phyloP scores from a whole-genome alignment of 2,329 filamentous ascomycete species.

The Sarocladium brachiariae region DNA sequence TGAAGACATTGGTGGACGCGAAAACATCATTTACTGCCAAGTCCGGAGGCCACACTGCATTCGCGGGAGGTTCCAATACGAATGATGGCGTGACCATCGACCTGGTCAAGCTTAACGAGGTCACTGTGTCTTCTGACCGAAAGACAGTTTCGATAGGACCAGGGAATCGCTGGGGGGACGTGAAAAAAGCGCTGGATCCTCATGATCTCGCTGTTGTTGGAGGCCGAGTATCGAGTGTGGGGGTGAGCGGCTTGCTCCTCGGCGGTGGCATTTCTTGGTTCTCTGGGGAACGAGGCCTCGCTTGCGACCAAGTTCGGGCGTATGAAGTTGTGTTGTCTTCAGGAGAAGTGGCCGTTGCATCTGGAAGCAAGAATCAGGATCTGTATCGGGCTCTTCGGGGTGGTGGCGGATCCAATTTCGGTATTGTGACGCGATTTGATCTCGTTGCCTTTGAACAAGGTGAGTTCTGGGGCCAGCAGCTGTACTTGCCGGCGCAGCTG shows the following conservation, averaged over 20 bases:
- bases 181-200: slow-evolving; percentile 28
- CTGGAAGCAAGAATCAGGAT: slow-evolving; percentile 35
- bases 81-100: slow-evolving; percentile 28
- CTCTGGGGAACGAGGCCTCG: slow-evolving; percentile 35
- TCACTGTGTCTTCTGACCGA: slow-evolving; percentile 23
- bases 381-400: slow-evolving; percentile 52
- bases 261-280: slow-evolving; percentile 44
- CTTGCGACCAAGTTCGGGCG: slow-evolving; percentile 29
- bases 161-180: slow-evolving; percentile 31
- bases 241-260: slow-evolving; percentile 32
- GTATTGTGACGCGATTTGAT: slow-evolving; percentile 34
- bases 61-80: slow-evolving; percentile 31
- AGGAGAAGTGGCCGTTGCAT: slow-evolving; percentile 36
- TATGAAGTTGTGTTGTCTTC: slow-evolving; percentile 36
- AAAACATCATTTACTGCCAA: slow-evolving; percentile 31
- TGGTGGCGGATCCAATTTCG: slow-evolving; percentile 48
- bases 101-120: slow-evolving; percentile 26
- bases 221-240: slow-evolving; percentile 32
- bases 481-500: slow-evolving; percentile 21
- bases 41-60: slow-evolving; percentile 38
- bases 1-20: slow-evolving; percentile 8
- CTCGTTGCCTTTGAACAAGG: slow-evolving; percentile 38
- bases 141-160: slow-evolving; percentile 28
- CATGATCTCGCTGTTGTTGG: slow-evolving; percentile 29
- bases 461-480: slow-evolving; percentile 18